Evolutionary conservation across 2,329 filamentous ascomycete genomes (phyloP), one percentile per base, ranked within the genome.

Genomic region (Exophiala dermatitidis): DNA sequence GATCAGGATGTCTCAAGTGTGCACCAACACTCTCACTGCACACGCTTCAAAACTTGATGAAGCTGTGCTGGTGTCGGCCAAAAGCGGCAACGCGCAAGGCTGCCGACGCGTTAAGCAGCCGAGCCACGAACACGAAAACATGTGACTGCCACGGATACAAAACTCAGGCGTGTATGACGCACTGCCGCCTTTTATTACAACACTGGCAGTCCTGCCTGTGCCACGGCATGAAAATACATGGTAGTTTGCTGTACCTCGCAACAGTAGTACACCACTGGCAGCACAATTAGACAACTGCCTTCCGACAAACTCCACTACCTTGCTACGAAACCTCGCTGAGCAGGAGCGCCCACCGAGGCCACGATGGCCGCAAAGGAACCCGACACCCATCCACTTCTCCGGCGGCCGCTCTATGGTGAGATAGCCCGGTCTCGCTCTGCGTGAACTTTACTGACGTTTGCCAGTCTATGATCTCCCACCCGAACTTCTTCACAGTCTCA

Each of bases 391-490:
- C 56, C 54, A 9, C 47, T 77, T 5, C 56, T 78, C 32, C 74
- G 72, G 63, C 72, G 72, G 38, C 75, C 76, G 33, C 65, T 79
- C 29, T 79, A 79, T 64, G 72, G 74, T 77, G 56, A 43, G 69
- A 37, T 10, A 4, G 28, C 28, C 4, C 29, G 9, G 30, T 41
- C n/a, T 46, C 31, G 19, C 37, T 38, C 10, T 51, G 30, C 19
- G 36, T 10, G 26, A 31, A 42, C 10, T 33, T 12, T 10, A 48
- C 7, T 50, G 9, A 44, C 62, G 62, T 53, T 52, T 48, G 45
- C 54, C 67, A 90, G 86, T 91, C 53, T 96, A 90, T 69, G 85
- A 94, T 68, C 79, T 96, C 28, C 88, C 89, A 0, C 74, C 78
- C 55, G 81, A 90, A 66, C 78, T 95, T 44, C 75, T 94, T 34